Evolutionary conservation across 345 rosid genomes (phyloP), one percentile per base, ranked within the genome.

Genomic region (Eutrema japonicum): DNA sequence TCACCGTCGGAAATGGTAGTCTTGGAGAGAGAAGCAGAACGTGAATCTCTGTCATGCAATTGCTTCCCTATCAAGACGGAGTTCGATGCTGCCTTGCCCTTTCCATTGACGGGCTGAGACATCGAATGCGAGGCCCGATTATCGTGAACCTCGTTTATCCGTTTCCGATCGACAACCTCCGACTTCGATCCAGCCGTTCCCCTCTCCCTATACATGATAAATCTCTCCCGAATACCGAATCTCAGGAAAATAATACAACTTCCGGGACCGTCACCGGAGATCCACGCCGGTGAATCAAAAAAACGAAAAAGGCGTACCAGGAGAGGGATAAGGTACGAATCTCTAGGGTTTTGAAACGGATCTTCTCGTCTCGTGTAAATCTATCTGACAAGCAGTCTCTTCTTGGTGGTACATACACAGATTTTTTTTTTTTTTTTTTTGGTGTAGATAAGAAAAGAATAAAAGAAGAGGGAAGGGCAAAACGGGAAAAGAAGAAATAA

Each of bases 111-210:
- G 47, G 78, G 56, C 30, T 90, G 83, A 53, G 96, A 83, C 69
- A 92, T 86, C 40, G 97, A 92, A 62, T 54, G 59, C 26, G 96
- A 87, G 4, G 97, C 75, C 42, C 93, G 92, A 47, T 86, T 88
- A 46, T 86, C 85, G 53, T 85, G 92, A 83, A 83, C 84, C 65
- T 91, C 97, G 80, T 82, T 86, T 70, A 88, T 84, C 70, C 92
- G 85, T 81, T 88, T 95, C 82, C 96, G 96, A 88, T 94, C 96
- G 50, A 83, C 81, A 6, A 83, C 82, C 79, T 88, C 98, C 48
- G 88, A 59, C 84, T 86, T 91, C 65, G 95, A 86, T 43, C 85
- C 90, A 71, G 71, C 86, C 7, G 38, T 50, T 29, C 83, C 89
- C 70, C 96, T 79, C 53, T 85, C 93, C 7, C 51, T 72, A 45